Conservation (phyloP, 441 rosid genomes). For the Gossypium lobatum region DNA sequence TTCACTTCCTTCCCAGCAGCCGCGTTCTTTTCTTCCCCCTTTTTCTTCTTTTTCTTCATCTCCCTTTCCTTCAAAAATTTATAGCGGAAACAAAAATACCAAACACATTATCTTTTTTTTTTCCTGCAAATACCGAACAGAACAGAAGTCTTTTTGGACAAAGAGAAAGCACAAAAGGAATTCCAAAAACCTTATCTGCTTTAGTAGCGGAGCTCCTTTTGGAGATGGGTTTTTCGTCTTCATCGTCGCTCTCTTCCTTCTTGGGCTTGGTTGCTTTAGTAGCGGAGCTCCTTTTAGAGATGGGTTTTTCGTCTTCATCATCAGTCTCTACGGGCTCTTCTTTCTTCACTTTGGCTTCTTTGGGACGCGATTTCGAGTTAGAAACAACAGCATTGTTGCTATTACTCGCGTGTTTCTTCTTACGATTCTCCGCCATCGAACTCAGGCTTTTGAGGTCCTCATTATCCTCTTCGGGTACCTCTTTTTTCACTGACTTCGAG, state of each 20-base stretch:
- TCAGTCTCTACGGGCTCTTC: slow-evolving; percentile 24
- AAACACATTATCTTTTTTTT: background rate
- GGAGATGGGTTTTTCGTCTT: slow-evolving; percentile 41
- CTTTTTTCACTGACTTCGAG: slow-evolving; percentile 34
- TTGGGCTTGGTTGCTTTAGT: slow-evolving; percentile 29
- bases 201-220: slow-evolving; percentile 32
- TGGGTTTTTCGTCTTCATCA: slow-evolving; percentile 41
- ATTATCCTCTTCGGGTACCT: slow-evolving; percentile 28
- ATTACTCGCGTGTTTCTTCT: slow-evolving; percentile 35
- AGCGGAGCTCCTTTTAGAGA: slow-evolving; percentile 34
- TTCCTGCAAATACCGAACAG: slow-evolving; percentile 7
- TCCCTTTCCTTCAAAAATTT: slow-evolving; percentile 26
- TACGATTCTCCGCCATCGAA: slow-evolving; percentile 40
- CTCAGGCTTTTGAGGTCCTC: slow-evolving; percentile 42
- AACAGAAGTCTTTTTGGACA: background rate
- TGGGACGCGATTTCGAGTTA: slow-evolving; percentile 31
- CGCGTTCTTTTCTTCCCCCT: slow-evolving; percentile 29
- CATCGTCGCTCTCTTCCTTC: slow-evolving; percentile 37
- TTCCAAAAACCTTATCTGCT: slow-evolving; percentile 34
- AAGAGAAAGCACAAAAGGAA: background rate
- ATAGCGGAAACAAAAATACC: background rate
- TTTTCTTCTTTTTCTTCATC: slow-evolving; percentile 36
- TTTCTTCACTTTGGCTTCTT: slow-evolving; percentile 32
- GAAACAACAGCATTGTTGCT: slow-evolving; percentile 27
- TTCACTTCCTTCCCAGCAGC: slow-evolving; percentile 29